Conservation (phyloP, 1,284 basidiomycete species). For the Trametes pubescens region DNA sequence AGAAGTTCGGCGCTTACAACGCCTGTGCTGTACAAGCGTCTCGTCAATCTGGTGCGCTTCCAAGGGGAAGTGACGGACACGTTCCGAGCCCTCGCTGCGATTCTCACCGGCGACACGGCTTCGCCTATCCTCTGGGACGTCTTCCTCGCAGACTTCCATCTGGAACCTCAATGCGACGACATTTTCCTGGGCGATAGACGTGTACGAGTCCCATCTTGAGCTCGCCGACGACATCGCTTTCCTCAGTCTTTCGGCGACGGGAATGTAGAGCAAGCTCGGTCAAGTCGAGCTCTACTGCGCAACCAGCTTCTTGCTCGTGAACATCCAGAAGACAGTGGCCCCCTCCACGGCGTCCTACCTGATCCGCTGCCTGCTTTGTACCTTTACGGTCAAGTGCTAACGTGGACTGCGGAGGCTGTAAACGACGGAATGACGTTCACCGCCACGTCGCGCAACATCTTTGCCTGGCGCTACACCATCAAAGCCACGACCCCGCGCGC, state of each 20-base stretch:
- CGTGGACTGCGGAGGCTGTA: too few species aligned
- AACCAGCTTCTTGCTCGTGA: constrained; percentile 40
- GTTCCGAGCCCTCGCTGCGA: constrained; percentile 38
- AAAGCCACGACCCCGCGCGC: too few species aligned
- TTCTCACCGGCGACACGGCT: constrained; percentile 43
- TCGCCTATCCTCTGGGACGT: constrained; percentile 46
- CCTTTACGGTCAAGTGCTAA: too few species aligned
- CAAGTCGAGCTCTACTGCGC: constrained; percentile 32
- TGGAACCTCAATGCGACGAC: constrained; percentile 30
- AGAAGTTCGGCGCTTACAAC: too few species aligned
- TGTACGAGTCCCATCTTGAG: constrained; percentile 37
- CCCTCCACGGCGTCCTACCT: constrained; percentile 31
- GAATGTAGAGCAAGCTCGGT: constrained; percentile 39
- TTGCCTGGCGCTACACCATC: too few species aligned
- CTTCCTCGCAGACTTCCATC: constrained; percentile 23
- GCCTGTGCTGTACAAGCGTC: constrained; percentile 33
- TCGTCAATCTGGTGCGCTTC: constrained; percentile 34
- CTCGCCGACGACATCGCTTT: constrained; percentile 44
- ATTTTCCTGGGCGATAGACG: background rate
- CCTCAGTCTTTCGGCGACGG: constrained; percentile 34
- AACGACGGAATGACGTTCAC: too few species aligned
- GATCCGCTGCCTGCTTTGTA: too few species aligned
- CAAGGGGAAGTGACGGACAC: constrained; percentile 34
- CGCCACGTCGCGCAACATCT: too few species aligned
- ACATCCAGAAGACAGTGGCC: constrained; percentile 34